Conservation (phyloP, 768 basidiomycete species). For the Cyclocybe aegerita region DNA sequence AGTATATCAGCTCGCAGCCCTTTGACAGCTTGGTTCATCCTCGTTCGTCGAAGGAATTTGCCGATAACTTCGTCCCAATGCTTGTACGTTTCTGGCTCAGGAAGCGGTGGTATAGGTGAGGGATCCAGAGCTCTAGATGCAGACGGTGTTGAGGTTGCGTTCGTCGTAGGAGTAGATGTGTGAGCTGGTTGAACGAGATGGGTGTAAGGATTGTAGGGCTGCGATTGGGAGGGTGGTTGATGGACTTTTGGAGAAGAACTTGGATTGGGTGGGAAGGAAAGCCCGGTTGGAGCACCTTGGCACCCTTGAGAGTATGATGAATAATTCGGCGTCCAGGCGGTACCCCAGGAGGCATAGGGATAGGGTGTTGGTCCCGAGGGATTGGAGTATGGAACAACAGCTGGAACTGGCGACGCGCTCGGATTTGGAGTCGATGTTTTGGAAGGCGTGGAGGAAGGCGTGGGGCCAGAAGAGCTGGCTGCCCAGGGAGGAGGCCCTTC, state of each 20-base stretch:
- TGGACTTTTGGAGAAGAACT: conserved; percentile 1
- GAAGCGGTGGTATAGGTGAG: conserved; percentile 33
- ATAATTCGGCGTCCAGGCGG: too few species aligned
- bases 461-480: conserved; percentile 13
- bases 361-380: too few species aligned
- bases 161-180: conserved; percentile 3
- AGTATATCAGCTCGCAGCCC: conserved; percentile 74
- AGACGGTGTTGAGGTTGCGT: conserved; percentile 2
- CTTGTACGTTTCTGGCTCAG: conserved; percentile 37
- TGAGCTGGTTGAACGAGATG: conserved; percentile 1
- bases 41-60: conserved; percentile 52
- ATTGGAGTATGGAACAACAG: not conserved
- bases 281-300: too few species aligned
- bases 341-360: too few species aligned
- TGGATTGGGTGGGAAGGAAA: too few species aligned
- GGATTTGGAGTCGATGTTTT: not conserved
- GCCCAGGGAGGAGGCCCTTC: conserved; percentile 15
- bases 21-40: conserved; percentile 54
- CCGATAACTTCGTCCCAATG: conserved; percentile 64
- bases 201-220: not conserved
- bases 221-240: not conserved
- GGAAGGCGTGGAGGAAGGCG: not conserved
- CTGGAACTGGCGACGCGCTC: not conserved
- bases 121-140: not conserved
- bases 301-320: too few species aligned